These are phyloP conservation scores for Dactylellina drechsleri DNA, from an alignment of 2,329 filamentous ascomycete genomes.

Conservation along the genomic window DNA sequence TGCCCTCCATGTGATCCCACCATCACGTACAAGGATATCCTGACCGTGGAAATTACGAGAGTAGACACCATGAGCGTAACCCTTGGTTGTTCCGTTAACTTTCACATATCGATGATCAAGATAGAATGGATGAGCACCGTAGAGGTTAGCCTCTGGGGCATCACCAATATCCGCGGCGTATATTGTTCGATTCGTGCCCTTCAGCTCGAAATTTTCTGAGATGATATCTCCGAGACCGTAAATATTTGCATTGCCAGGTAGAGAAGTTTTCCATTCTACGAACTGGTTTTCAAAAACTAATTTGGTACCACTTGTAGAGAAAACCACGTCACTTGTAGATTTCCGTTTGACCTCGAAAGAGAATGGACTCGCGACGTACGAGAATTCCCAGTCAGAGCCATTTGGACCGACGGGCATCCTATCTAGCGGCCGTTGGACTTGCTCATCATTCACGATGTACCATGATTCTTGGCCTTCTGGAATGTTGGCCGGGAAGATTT, in stretches of 20 bases:
- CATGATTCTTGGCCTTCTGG: conserved; percentile 71
- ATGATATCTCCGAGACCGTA: conserved; percentile 84
- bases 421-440: conserved; percentile 69
- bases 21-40: conserved; percentile 69
- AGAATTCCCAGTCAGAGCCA: conserved; percentile 62
- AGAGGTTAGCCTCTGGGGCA: conserved; percentile 73
- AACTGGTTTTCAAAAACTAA: conserved; percentile 84
- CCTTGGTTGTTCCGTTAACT: conserved; percentile 65
- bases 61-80: conserved; percentile 77
- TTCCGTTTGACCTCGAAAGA: conserved; percentile 73
- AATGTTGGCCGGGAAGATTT: conserved; percentile 74
- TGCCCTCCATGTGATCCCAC: conserved; percentile 80
- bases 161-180: conserved; percentile 75
- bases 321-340: conserved; percentile 70
- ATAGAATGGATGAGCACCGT: conserved; percentile 79
- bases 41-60: conserved; percentile 82
- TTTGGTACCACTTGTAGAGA: conserved; percentile 74
- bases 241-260: conserved; percentile 75
- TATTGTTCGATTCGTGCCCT: conserved; percentile 74
- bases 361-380: conserved; percentile 70
- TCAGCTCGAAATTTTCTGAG: conserved; percentile 72
- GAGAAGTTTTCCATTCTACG: conserved; percentile 74
- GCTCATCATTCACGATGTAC: conserved; percentile 73
- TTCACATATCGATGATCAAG: conserved; percentile 71
- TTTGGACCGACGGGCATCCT: conserved; percentile 59